phyloP scores from a whole-genome alignment of 108 stramenopile species.

The Cyclotella cryptica region DNA sequence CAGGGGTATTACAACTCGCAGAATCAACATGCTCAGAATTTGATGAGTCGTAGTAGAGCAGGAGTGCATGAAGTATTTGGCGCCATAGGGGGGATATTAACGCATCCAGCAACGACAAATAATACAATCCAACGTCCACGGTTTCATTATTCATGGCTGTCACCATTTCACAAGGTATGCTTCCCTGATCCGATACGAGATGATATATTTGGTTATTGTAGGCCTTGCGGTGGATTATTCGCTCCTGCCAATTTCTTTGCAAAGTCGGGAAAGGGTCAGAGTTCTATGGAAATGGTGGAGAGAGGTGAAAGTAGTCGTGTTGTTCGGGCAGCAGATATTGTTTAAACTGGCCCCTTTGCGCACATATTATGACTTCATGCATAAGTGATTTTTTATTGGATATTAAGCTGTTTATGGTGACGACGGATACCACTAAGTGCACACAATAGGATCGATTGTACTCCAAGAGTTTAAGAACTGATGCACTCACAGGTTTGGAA shows the following conservation, averaged over 20 bases:
- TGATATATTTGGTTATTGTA: slow-evolving; percentile 88
- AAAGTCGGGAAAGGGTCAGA: neutral
- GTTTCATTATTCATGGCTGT: slow-evolving; percentile 83
- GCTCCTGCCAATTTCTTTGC: neutral
- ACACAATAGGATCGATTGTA: no score
- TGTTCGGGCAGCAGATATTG: slow-evolving; percentile 26
- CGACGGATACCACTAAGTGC: no score
- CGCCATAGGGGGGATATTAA: slow-evolving; percentile 13
- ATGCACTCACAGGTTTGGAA: no score
- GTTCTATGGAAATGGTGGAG: slow-evolving; percentile 36
- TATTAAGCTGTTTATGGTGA: no score
- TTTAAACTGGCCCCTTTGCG: neutral
- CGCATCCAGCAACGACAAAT: neutral
- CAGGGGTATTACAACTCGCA: slow-evolving; percentile 30
- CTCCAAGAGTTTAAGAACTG: no score
- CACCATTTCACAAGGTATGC: slow-evolving; percentile 80
- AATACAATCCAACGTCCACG: slow-evolving; percentile 17
- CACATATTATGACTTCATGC: no score
- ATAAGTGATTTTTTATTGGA: no score
- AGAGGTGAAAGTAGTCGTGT: slow-evolving; percentile 10
- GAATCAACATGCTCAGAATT: slow-evolving; percentile 31
- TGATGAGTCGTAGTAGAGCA: slow-evolving; percentile 17
- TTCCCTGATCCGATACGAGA: slow-evolving; percentile 74
- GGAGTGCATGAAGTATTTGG: slow-evolving; percentile 82
- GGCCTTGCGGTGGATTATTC: slow-evolving; percentile 55